Evolutionary conservation across 345 rosid species (phyloP), one percentile per base, ranked within the genome.

Genomic region (Mercurialis annua): DNA sequence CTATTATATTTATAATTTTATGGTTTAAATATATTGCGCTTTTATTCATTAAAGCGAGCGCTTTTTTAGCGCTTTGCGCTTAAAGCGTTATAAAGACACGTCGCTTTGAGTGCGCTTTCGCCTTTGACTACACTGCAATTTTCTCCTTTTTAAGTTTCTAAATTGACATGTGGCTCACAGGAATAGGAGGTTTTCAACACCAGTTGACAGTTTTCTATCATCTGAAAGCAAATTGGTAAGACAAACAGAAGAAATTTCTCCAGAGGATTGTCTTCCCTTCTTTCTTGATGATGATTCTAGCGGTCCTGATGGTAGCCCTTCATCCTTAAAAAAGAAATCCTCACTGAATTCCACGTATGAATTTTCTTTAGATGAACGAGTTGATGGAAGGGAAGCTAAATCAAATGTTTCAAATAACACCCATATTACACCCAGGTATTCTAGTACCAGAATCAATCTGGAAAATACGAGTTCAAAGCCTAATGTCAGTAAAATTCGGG

Each of bases 181-280:
- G 76, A 80, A 66, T 69, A 78, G 76, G 73, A 82, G 73, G 44
- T 73, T 66, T 52, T 49, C 85, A 63, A 74, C 77, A 79, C 65
- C 77, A 31, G 56, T 65, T 66, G 87, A 85, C 51, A 77, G 76
- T 74, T 78, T 76, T 76, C 76, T 85, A 71, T 72, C 75, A 23
- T 72, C 86, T 46, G 92, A 81, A 72, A 77, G 81, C 70, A 78
- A 76, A 73, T 77, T 83, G 38, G 67, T 62, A 20, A 83, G 77
- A 78, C 82, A 86, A 55, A 57, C 58, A 27, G 96, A 81, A 67
- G 92, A 87, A 71, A 81, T 74, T 69, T 84, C 82, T 75, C 92
- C 80, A 73, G 97, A 91, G 62, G 95, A 94, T 76, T 87, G 82
- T 77, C 70, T 94, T 50, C 97, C 97, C 26, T 89, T 94, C 82